A percentile compares a stretch with the other conserved stretches of the same genome.
These are phyloP conservation scores for Tetrahymena elliotti DNA, from an alignment of 73 alveolate genomes.

Conservation along the genomic window DNA sequence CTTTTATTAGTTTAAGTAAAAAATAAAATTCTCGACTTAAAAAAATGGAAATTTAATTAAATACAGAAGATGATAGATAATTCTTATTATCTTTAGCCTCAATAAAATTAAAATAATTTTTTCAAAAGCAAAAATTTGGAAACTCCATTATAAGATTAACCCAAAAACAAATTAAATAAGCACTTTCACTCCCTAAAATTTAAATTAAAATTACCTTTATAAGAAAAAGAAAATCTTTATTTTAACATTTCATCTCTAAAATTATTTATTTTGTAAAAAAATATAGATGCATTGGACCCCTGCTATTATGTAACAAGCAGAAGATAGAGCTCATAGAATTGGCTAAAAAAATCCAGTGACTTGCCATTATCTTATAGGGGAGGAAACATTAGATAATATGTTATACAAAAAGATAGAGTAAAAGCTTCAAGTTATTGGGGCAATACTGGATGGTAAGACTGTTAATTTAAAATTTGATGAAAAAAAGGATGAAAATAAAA, in stretches of 20 bases:
- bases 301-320: constrained; percentile 94
- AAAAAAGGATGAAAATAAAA: not conserved
- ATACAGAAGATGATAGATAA: too few relatives aligned
- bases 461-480: constrained; percentile 32
- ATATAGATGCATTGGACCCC: constrained; percentile 84
- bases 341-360: constrained; percentile 88
- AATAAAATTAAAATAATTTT: too few relatives aligned
- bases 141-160: too few relatives aligned
- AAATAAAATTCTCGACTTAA: too few relatives aligned
- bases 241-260: constrained; percentile 81
- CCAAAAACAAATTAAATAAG: too few relatives aligned
- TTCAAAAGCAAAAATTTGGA: too few relatives aligned
- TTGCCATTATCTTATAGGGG: constrained; percentile 91
- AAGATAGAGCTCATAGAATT: constrained; percentile 96
- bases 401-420: constrained; percentile 67
- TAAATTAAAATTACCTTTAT: too few relatives aligned
- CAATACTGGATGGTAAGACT: constrained; percentile 68
- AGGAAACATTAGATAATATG: constrained; percentile 87
- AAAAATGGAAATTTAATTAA: too few relatives aligned
- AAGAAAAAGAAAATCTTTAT: too few relatives aligned
- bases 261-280: constrained; percentile 39
- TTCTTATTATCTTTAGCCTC: too few relatives aligned
- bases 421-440: constrained; percentile 77
- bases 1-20: too few relatives aligned
- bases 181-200: too few relatives aligned